phyloP scores from a whole-genome alignment of 768 basidiomycete species.

The Rhizopogon sp. region DNA sequence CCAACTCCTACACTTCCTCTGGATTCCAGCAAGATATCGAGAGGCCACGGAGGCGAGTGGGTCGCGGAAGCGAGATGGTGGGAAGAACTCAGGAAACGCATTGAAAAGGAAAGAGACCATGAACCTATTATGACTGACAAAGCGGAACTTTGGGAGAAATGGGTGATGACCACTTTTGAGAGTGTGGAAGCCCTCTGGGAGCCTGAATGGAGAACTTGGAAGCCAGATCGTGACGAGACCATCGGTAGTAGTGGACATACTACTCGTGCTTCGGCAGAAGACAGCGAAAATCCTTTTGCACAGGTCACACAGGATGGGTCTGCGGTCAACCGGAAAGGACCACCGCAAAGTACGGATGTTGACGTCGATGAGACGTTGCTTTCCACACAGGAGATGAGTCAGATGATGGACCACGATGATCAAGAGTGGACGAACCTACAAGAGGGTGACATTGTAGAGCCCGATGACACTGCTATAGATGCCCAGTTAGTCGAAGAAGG shows the following conservation, averaged over 20 bases:
- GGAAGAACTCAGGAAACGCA: conserved; percentile 61
- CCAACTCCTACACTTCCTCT: conserved; percentile 72
- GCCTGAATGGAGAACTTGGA: conserved; percentile 52
- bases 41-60: conserved; percentile 60
- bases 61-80: conserved; percentile 70
- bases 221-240: conserved; percentile 25
- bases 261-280: conserved; percentile 13
- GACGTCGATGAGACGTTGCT: conserved; percentile 27
- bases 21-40: conserved; percentile 59
- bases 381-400: conserved; percentile 30
- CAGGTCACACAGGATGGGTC: conserved; percentile 12
- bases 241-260: conserved; percentile 18
- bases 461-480: conserved; percentile 6
- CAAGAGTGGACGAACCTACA: conserved; percentile 15
- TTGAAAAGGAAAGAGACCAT: conserved; percentile 41
- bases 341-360: conserved; percentile 13
- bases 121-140: conserved; percentile 18
- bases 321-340: conserved; percentile 3
- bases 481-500: conserved; percentile 5
- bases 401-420: conserved; percentile 15
- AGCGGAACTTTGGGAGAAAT: conserved; percentile 54
- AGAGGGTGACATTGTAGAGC: conserved; percentile 12
- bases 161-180: conserved; percentile 86
- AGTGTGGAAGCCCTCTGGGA: conserved; percentile 89
- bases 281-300: conserved; percentile 20